Percentiles rank a stretch among this genome's conserved stretches.
Conservation (phyloP, 164 flowering plant species). For the Aristolochia californica region DNA sequence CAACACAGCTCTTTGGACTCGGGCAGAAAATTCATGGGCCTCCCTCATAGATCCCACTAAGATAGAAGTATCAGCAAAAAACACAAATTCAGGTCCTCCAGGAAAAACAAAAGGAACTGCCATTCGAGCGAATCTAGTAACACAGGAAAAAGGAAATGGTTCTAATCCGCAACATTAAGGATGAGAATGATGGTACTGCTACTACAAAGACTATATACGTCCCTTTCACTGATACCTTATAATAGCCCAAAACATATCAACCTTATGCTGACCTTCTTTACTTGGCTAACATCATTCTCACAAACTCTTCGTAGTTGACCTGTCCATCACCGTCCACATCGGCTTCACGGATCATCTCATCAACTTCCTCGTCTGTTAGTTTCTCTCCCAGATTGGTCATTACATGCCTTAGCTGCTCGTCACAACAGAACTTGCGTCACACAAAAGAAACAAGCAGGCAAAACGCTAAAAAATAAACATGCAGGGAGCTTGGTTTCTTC, state of each 20-base stretch:
- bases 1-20: no score
- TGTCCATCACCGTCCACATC: constrained; percentile 57
- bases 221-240: no score
- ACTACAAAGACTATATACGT: constrained; percentile 1
- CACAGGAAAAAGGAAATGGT: no score
- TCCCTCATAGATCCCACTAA: no score
- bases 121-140: no score
- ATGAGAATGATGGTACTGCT: neutral
- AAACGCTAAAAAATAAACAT: neutral
- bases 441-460: neutral
- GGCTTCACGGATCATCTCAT: constrained; percentile 55
- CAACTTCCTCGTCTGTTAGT: constrained; percentile 55
- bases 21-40: no score
- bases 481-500: no score
- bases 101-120: no score
- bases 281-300: constrained; percentile 52
- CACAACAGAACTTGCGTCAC: neutral
- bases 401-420: constrained; percentile 41
- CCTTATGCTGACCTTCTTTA: constrained; percentile 7
- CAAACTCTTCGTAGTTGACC: constrained; percentile 49
- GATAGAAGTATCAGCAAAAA: no score
- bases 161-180: neutral
- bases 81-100: no score
- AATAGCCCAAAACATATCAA: no score
- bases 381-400: constrained; percentile 63